Percentiles rank a stretch among this genome's conserved stretches.
Evolutionary conservation across 2,329 filamentous ascomycete genomes (phyloP).

Genomic region (Phialophora expanda): DNA sequence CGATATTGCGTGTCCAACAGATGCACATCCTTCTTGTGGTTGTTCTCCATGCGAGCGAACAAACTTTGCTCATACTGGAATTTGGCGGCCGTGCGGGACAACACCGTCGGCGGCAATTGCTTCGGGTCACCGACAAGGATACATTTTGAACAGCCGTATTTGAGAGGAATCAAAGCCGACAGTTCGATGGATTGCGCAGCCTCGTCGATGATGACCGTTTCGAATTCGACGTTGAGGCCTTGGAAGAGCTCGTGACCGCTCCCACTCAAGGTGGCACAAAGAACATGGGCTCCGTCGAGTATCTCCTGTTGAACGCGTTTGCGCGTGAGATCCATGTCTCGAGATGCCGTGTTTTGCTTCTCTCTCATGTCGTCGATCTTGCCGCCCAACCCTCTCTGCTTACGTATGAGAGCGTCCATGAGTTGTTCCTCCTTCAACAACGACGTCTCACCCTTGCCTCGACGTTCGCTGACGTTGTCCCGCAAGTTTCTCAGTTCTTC

Average conservation of each 20-base stretch:
- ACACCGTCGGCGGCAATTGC: conserved; percentile 91
- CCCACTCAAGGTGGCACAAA: conserved; percentile 93
- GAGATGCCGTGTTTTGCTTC: conserved; percentile 77
- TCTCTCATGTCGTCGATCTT: conserved; percentile 88
- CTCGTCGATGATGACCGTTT: conserved; percentile 98
- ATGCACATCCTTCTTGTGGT: conserved; percentile 85
- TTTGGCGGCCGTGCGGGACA: conserved; percentile 87
- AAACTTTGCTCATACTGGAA: conserved; percentile 98
- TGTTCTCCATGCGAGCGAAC: conserved; percentile 97
- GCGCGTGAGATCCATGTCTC: conserved; percentile 84
- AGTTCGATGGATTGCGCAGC: conserved; percentile 98
- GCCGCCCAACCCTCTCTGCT: conserved; percentile 75
- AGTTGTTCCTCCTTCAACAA: conserved; percentile 68
- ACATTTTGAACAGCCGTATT: conserved; percentile 96
- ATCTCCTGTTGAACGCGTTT: conserved; percentile 88
- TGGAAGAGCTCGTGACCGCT: conserved; percentile 98
- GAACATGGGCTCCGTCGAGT: conserved; percentile 85
- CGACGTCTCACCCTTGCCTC: conserved; percentile 55
- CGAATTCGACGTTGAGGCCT: conserved; percentile 91
- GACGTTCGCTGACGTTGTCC: conserved; percentile 71
- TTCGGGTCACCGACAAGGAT: conserved; percentile 97
- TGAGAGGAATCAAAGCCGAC: conserved; percentile 92
- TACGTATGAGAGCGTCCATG: conserved; percentile 77
- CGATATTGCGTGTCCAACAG: conserved; percentile 97
- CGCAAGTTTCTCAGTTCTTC: conserved; percentile 73